Base-by-base conservation (phyloP, 371 early-diverging fungal genomes). In the Capillidium heterosporum region DNA sequence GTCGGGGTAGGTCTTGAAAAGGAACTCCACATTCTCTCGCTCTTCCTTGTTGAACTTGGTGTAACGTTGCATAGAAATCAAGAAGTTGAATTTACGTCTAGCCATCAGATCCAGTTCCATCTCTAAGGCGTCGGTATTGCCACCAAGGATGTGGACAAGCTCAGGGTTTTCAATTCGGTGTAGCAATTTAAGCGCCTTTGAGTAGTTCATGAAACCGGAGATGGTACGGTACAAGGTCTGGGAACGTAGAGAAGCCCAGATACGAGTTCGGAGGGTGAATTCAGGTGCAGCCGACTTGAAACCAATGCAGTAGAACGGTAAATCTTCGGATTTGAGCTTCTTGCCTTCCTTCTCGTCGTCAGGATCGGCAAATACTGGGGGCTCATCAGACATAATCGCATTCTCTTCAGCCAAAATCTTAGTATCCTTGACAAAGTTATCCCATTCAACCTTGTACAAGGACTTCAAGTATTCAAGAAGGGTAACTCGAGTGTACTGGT, bases 181-280 rank as follows among this genome's bases (percentile, higher is more conserved):
- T 11, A 91, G 67, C 1, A 87, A 68, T 60, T 83, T 82, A 61
- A 91, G 76, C 0, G 90, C 88, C 61, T 83, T 84, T 47, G 76
- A 72, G 58, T 91, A 89, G 62, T 89, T 89, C 89, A 89, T 87
- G 61, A 89, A 87, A 0, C 92, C 92, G 29, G 84, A 79, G 8
- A 90, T 81, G 1, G 91, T 90, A 39, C 92, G 84, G 59, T 82
- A 91, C 50, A 91, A 69, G 0, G 92, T 91, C 65, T 91, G 91
- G n/a, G 87, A 80, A 27, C 89, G 78, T 4, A 89, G 69, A 0
- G 89, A 89, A 0, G 91, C 89, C 90, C 90, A 91, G 32, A 89
- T 87, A 28, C 92, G 84, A 4, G 89, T 89, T 39, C 89, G 78
- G 28, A 89, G 71, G 0, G 82, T 83, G 57, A 80, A 87, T 65